Percentiles rank a stretch among this genome's conserved stretches.
These are phyloP conservation scores for Mediolabrus comicus DNA, from an alignment of 108 stramenopile genomes.

Conservation along the genomic window DNA sequence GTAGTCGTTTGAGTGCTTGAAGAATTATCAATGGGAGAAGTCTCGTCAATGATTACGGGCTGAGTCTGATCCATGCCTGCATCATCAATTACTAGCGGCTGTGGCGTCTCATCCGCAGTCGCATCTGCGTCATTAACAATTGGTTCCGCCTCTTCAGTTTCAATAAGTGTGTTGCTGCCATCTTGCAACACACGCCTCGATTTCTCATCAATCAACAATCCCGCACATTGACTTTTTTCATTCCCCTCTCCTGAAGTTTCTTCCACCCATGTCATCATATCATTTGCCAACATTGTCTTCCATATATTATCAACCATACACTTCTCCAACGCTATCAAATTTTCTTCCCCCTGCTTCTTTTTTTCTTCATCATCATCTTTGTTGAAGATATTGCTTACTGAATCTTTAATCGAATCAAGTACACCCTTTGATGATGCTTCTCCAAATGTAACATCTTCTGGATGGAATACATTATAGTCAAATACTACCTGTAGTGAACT, in stretches of 20 bases:
- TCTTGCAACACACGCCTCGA: background rate
- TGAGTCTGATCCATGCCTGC: background rate
- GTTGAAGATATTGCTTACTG: conserved; percentile 24
- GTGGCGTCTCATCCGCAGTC: background rate
- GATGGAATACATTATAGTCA: conserved; percentile 36
- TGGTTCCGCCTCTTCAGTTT: background rate
- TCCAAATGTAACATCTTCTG: conserved; percentile 17
- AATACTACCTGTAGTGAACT: conserved; percentile 21
- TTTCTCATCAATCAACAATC: conserved; percentile 15
- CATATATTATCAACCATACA: conserved; percentile 29
- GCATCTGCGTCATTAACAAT: background rate
- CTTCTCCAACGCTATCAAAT: conserved; percentile 10
- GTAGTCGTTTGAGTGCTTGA: no score
- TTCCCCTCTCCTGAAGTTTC: no score
- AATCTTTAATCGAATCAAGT: conserved; percentile 10
- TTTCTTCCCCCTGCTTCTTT: background rate
- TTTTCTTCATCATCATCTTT: conserved; percentile 1
- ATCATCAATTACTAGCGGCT: background rate
- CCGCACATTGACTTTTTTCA: conserved; percentile 17
- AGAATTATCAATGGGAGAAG: no score
- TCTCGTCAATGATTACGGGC: no score
- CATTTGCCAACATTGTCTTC: conserved; percentile 20
- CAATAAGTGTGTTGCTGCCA: background rate
- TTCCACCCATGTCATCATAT: conserved; percentile 24
- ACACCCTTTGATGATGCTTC: background rate